Percentiles rank a stretch among this genome's conserved stretches.
Conservation (phyloP, 805 yeast species). For the Saturnispora ahearnii region DNA sequence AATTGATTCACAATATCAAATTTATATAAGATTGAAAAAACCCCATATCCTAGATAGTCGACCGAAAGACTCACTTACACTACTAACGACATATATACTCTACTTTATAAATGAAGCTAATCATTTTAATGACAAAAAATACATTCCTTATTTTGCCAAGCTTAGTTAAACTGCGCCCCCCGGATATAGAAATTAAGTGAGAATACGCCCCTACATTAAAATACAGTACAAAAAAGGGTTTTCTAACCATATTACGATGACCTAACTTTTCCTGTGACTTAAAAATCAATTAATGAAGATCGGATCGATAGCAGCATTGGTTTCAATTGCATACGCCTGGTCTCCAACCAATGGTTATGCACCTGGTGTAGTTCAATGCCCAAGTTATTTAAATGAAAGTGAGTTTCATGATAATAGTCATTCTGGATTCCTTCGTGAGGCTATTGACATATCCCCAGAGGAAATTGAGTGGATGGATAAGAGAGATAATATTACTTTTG, state of each 20-base stretch:
- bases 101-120: neutral
- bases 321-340: slow-evolving; percentile 28
- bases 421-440: slow-evolving; percentile 35
- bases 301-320: neutral
- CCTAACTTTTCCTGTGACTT: neutral
- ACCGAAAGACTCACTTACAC: neutral
- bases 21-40: too few relatives aligned
- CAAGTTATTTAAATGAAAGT: slow-evolving; percentile 24
- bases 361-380: slow-evolving; percentile 53
- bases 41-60: neutral
- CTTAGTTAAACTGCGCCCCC: too few relatives aligned
- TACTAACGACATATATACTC: neutral
- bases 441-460: slow-evolving; percentile 34
- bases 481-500: slow-evolving; percentile 38
- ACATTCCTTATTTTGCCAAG: neutral
- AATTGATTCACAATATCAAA: neutral
- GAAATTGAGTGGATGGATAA: slow-evolving; percentile 47
- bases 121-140: neutral
- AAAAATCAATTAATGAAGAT: neutral
- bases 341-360: slow-evolving; percentile 53
- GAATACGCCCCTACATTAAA: too few relatives aligned
- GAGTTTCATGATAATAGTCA: slow-evolving; percentile 11
- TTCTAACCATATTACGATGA: neutral
- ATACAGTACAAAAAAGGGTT: neutral
- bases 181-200: too few relatives aligned